phyloP scores from a whole-genome alignment of 179 eudicot genomes.

The Camellia oleifera region DNA sequence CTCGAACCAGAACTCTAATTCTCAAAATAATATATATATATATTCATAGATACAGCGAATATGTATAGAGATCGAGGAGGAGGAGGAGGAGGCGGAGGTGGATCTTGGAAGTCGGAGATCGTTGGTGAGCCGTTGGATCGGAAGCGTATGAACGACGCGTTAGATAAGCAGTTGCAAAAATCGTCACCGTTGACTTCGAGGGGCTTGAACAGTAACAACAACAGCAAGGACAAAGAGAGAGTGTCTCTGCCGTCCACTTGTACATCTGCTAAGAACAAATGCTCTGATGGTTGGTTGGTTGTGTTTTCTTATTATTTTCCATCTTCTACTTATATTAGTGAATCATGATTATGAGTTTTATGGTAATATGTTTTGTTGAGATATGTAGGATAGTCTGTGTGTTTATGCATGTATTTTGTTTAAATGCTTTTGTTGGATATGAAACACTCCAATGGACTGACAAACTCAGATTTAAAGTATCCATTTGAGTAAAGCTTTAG shows the following conservation, averaged over 20 bases:
- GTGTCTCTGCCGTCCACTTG: slow-evolving; percentile 34
- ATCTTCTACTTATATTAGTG: not conserved
- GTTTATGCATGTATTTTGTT: not conserved
- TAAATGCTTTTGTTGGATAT: not conserved
- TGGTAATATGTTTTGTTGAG: not conserved
- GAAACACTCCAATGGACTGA: too few species aligned
- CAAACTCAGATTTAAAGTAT: too few species aligned
- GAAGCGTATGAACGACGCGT: slow-evolving; percentile 56
- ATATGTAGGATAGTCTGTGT: not conserved
- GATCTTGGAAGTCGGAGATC: slow-evolving; percentile 36
- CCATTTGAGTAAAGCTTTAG: too few species aligned
- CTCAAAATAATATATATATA: not conserved
- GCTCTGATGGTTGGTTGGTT: slow-evolving; percentile 50
- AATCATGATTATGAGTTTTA: not conserved
- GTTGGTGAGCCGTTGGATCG: slow-evolving; percentile 43
- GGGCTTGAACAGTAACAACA: slow-evolving; percentile 20
- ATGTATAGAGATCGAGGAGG: slow-evolving; percentile 40
- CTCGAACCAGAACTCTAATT: not conserved
- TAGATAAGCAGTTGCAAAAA: slow-evolving; percentile 62
- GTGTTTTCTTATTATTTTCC: not conserved
- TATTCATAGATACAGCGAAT: not conserved
- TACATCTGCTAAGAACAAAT: slow-evolving; percentile 27
- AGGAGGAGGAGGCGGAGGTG: slow-evolving; percentile 18
- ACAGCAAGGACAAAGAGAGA: slow-evolving; percentile 44
- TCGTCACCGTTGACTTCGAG: slow-evolving; percentile 59